Base-by-base conservation (phyloP, 1,139 yeast genomes). In the Kazachstania sp. region DNA sequence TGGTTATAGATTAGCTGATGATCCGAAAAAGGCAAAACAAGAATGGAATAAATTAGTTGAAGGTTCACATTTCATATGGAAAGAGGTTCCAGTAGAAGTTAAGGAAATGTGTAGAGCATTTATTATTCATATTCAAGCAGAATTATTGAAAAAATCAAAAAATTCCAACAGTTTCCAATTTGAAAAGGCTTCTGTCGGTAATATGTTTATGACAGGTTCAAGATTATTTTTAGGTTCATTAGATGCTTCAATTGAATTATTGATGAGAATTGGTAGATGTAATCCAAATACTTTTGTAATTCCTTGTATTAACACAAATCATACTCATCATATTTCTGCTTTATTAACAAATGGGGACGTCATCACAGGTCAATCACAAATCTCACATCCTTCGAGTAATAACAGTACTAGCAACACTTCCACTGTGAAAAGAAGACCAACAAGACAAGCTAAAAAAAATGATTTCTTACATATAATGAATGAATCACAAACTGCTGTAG, bases 351-450 rank as follows among this genome's bases (percentile, higher is more conserved):
- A 86, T 64, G 95, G 94, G 1, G 70, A 77, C 7, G 71, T 84
- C 2, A 83, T 90, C 35, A 84, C 94, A 0, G 97, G 97, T n/a
- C 97, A 90, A 64, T 83, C 94, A 3, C 95, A 88, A 59, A 90
- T 90, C 8, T 87, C 96, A 0, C 97, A 90, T 65, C 97, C 97
- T 2, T 65, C 59, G 18, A 51, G 47, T 39, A 53, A 53, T 7
- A 31, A n/a, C 29, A 26, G 23, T n/a, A 30, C n/a, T 3, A n/a
- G 20, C 15, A 37, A 26, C 26, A 20, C 37, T 19, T 15, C 18
- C 7, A 40, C 9, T 32, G 5, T 2, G 13, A 28, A n/a, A n/a
- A 23, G 28, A 7, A 18, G 20, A 16, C 29, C 29, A n/a, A 29
- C n/a, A 19, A 40, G 11, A 29, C 40, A 39, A 13, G 39, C 37